Percentiles rank a stretch among this genome's conserved stretches.
Conservation (phyloP, 345 rosid genomes). For the Zanthoxylum bungeanum region DNA sequence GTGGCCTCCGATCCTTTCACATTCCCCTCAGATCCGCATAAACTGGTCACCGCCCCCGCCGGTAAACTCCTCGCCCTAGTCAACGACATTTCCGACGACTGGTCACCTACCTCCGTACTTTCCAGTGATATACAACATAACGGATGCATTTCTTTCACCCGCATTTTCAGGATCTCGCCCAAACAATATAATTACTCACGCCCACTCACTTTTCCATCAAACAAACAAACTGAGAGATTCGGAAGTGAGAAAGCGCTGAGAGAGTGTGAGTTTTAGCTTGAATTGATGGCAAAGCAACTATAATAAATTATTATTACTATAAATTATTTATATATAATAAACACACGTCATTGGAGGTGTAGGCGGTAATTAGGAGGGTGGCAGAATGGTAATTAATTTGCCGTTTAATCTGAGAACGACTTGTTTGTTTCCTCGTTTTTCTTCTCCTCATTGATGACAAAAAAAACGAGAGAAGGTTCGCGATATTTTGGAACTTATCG, state of each 20-base stretch:
- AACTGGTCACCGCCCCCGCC: conserved; percentile 26
- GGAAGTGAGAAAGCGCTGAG: conserved; percentile 18
- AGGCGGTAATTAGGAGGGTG: conserved; percentile 19
- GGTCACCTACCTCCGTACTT: conserved; percentile 59
- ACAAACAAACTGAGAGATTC: conserved; percentile 32
- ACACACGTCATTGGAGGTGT: conserved; percentile 10
- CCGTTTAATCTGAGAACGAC: conserved; percentile 5
- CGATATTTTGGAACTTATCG: conserved; percentile 15
- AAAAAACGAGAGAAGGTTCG: not conserved
- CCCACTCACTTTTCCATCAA: conserved; percentile 9
- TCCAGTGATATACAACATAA: conserved; percentile 86
- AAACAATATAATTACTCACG: not conserved
- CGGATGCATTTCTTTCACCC: conserved; percentile 93
- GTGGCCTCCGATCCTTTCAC: conserved; percentile 57
- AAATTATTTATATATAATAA: not conserved
- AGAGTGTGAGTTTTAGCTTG: conserved; percentile 11
- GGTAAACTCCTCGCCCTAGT: conserved; percentile 68
- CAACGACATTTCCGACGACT: conserved; percentile 54
- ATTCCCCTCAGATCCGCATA: conserved; percentile 46
- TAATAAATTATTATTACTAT: not conserved
- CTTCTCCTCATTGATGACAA: not conserved
- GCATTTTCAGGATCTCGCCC: conserved; percentile 51
- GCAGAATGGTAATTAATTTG: conserved; percentile 29
- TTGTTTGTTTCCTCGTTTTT: conserved; percentile 4
- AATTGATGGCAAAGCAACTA: conserved; percentile 22